Evolutionary conservation across 306 rosid species (phyloP).

Genomic region (Astragalus glycyphyllos): DNA sequence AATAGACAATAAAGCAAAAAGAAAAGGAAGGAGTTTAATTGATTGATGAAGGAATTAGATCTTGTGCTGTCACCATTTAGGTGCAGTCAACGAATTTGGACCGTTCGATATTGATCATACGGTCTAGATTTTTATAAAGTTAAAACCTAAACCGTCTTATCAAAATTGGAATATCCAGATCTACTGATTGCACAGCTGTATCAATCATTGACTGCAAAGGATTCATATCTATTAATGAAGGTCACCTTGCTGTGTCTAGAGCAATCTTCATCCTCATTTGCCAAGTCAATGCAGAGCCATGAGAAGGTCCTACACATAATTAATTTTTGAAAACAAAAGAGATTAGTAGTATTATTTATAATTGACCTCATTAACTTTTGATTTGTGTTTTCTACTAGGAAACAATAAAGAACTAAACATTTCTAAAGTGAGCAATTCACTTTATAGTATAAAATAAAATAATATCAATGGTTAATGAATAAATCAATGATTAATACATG

Average conservation of each 20-base stretch:
- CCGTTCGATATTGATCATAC: too few relatives aligned
- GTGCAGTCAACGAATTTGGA: too few relatives aligned
- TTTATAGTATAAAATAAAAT: not conserved
- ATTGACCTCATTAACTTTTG: conserved; percentile 18
- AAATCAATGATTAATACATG: too few relatives aligned
- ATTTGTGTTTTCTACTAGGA: not conserved
- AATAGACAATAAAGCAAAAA: conserved; percentile 5
- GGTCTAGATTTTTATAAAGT: too few relatives aligned
- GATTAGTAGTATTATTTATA: conserved; percentile 28
- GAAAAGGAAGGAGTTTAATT: conserved; percentile 9
- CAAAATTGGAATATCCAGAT: too few relatives aligned
- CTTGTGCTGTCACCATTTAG: too few relatives aligned
- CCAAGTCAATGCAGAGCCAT: conserved; percentile 88
- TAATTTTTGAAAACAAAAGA: conserved; percentile 12
- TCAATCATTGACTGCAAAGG: too few relatives aligned
- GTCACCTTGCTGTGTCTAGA: conserved; percentile 89
- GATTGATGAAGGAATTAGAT: not conserved
- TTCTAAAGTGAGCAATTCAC: not conserved
- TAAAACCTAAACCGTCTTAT: too few relatives aligned
- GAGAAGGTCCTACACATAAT: conserved; percentile 74
- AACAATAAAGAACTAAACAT: not conserved
- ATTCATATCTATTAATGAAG: conserved; percentile 11
- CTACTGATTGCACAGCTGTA: too few relatives aligned
- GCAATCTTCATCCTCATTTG: conserved; percentile 95
- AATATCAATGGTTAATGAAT: not conserved